Evolutionary conservation across 2,329 filamentous ascomycete genomes (phyloP), one percentile per base, ranked within the genome.

Genomic region (Pestalotiopsis sp.): DNA sequence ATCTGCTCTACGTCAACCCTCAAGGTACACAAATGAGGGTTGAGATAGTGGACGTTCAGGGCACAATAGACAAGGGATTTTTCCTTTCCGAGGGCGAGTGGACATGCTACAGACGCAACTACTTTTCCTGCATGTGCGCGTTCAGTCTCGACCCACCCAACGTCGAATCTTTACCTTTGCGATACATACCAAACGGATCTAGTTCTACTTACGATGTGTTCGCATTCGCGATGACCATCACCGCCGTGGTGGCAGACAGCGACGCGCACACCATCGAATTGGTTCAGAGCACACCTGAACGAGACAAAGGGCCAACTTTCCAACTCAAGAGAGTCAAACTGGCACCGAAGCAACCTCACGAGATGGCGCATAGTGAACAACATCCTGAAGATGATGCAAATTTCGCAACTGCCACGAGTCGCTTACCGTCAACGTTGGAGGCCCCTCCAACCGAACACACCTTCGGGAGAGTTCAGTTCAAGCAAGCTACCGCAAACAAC

Each of bases 381-480:
- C 77, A 81, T 4, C 73, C 86, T 23, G 79, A 60, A n/a, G 4
- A 3, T 27, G 3, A 27, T 27, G 25, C 25, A 27, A 41, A 78
- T n/a, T 73, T 88, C 56, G 20, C 20, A 23, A 23, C 20, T 88
- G 86, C 70, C 75, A 31, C 80, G 82, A 65, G 14, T n/a, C 41
- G 9, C 31, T 9, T 23, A 75, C 82, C 7, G 31, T 6, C 31
- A 38, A 71, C 72, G 13, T 77, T 79, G 17, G 76, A 80, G 64
- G 73, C 66, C 59, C 80, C 81, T 17, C 82, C 85, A 3, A 86
- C 82, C 5, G 87, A 90, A 73, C 85, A 89, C 71, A 89, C 86
- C 0, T 98, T 97, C 77, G 94, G 97, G 77, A 90, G 94, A 13
- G 95, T 97, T 65, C 94, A 97, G 75, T 98, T 97, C 86, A 97